Base-by-base conservation (phyloP, 1,284 basidiomycete genomes). In the Cutaneotrichosporon sp. region DNA sequence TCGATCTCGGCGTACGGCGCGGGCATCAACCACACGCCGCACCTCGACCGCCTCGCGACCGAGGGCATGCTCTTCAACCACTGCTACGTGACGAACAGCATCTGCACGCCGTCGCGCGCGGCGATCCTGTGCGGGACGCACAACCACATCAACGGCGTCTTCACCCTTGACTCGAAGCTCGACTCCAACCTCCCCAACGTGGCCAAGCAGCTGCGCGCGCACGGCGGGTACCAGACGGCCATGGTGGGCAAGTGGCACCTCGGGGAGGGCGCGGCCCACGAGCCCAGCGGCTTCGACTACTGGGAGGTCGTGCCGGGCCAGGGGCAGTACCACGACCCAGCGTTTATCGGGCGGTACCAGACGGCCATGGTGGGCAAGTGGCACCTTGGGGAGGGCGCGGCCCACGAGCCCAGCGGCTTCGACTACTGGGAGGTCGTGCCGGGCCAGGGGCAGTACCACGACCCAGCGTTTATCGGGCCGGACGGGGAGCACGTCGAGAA, bases 11-110 rank as follows among this genome's bases (percentile, higher is more conserved):
- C 51, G 33, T 67, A 69, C 53, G 67, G 67, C 33, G 66, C 60
- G 11, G 67, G 67, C 34, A 63, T 69, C 50, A 69, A 69, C 54
- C 54, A 64, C 34, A 69, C 68, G 8, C 68, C 68, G 46, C 55
- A 69, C 54, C 54, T 68, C 20, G 68, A 69, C 55, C 52, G 61
- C 11, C 54, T 69, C 14, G 68, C 68, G 24, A 45, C 64, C 24
- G 59, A 66, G 34, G 68, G 68, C 22, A 66, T 67, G 66, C 56
- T 62, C 9, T 69, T 69, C 60, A 63, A 69, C 47, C 66, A 69
- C 56, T 69, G 68, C 64, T 69, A 69, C 43, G 68, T 69, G 29
- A 69, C 68, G 56, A 69, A 69, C 54, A 67, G 66, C 20, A 69
- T 66, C 51, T 68, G 67, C 47, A 68, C 67, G 2, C 67, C 67